Percentiles rank a stretch among this genome's conserved stretches.
These are phyloP conservation scores for Fraxinus latifolia DNA, from an alignment of 305 asterid species.

Conservation along the genomic window DNA sequence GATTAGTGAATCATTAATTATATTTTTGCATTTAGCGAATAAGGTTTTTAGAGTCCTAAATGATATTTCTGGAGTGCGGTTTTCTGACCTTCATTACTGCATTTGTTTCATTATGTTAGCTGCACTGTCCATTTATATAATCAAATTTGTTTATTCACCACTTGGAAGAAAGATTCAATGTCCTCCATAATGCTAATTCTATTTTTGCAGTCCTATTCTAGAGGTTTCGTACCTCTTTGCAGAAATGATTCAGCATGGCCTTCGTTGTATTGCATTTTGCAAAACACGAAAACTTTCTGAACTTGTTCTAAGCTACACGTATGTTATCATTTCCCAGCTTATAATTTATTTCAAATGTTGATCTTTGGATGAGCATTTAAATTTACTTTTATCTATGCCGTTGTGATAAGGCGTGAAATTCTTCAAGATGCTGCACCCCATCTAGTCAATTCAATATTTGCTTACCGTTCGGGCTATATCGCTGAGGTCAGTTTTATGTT, in stretches of 20 bases:
- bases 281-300: constrained; percentile 95
- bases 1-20: background rate
- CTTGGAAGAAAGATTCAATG: constrained; percentile 17
- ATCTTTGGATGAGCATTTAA: constrained; percentile 16
- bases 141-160: constrained; percentile 15
- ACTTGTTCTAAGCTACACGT: constrained; percentile 92
- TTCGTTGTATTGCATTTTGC: constrained; percentile 94
- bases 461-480: constrained; percentile 84
- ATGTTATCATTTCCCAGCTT: constrained; percentile 33
- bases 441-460: constrained; percentile 55
- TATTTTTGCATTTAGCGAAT: background rate
- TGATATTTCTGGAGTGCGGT: background rate
- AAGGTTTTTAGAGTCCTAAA: background rate
- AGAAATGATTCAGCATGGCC: constrained; percentile 94
- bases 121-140: constrained; percentile 13
- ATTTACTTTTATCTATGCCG: constrained; percentile 27
- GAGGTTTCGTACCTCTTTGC: constrained; percentile 85
- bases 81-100: background rate
- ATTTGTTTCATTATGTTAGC: constrained; percentile 17
- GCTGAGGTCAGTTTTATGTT: constrained; percentile 69
- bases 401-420: constrained; percentile 70
- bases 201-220: constrained; percentile 76
- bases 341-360: constrained; percentile 14
- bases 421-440: constrained; percentile 72
- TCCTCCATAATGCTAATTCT: constrained; percentile 11